Percentiles rank a stretch among this genome's conserved stretches.
phyloP scores from a whole-genome alignment of 106 monocot genomes.

The Gastrodia elata region DNA sequence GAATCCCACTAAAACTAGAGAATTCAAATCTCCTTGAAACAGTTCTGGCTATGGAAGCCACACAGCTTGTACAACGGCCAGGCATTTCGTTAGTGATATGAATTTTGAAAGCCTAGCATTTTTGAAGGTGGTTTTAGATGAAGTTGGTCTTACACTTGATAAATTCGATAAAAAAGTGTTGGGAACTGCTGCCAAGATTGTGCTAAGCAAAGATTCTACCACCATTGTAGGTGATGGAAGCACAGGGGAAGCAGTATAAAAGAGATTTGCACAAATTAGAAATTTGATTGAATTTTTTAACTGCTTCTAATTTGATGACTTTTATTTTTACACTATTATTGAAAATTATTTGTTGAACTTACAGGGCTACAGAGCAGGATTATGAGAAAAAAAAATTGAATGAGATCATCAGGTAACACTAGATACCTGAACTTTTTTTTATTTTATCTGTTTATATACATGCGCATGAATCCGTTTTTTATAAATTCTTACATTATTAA shows the following conservation, averaged over 20 bases:
- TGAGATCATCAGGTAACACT: slow-evolving; percentile 78
- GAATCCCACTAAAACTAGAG: slow-evolving; percentile 5
- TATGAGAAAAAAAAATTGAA: slow-evolving; percentile 70
- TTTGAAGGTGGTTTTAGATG: no score
- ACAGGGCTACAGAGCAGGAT: slow-evolving; percentile 60
- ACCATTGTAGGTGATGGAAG: slow-evolving; percentile 71
- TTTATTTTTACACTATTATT: neutral
- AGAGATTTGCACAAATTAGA: slow-evolving; percentile 51
- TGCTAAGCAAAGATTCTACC: slow-evolving; percentile 59
- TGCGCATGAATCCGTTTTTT: no score
- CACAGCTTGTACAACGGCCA: slow-evolving; percentile 83
- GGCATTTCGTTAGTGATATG: slow-evolving; percentile 49
- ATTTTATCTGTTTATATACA: neutral
- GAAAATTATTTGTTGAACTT: neutral
- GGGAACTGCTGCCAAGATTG: slow-evolving; percentile 61
- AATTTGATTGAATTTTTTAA: slow-evolving; percentile 53
- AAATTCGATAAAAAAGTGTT: slow-evolving; percentile 56
- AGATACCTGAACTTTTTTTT: neutral
- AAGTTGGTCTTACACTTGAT: slow-evolving; percentile 61
- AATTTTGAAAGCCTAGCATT: slow-evolving; percentile 61
- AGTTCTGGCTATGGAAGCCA: slow-evolving; percentile 84
- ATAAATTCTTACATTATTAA: neutral
- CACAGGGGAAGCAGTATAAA: slow-evolving; percentile 59
- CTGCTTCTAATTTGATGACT: neutral
- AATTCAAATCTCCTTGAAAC: slow-evolving; percentile 79